phyloP scores from a whole-genome alignment of 345 rosid species.

The Pseudoturritis turrita region DNA sequence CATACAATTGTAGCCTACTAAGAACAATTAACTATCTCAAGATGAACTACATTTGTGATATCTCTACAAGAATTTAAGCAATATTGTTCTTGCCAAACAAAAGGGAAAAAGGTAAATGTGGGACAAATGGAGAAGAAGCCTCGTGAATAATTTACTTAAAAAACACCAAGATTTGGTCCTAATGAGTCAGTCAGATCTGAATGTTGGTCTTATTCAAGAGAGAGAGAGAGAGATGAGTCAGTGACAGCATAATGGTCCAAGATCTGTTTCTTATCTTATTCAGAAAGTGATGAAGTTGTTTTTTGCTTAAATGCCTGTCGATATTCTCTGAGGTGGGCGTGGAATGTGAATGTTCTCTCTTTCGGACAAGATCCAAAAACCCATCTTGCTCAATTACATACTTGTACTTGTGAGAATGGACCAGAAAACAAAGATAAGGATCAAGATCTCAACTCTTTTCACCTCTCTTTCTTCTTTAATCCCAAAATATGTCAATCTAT shows the following conservation, averaged over 20 bases:
- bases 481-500: background rate
- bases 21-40: too few relatives aligned
- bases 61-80: background rate
- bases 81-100: background rate
- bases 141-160: background rate
- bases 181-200: background rate
- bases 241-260: constrained; percentile 19
- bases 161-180: background rate
- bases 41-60: background rate
- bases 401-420: background rate
- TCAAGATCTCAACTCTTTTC: background rate
- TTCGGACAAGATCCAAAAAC: constrained; percentile 18
- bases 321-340: constrained; percentile 9
- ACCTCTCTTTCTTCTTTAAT: background rate
- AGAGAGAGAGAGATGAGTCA: background rate
- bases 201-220: constrained; percentile 4
- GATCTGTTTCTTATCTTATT: background rate
- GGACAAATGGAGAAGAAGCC: background rate
- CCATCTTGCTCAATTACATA: background rate
- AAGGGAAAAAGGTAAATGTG: background rate
- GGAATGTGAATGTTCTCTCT: background rate
- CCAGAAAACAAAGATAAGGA: background rate
- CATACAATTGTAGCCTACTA: too few relatives aligned
- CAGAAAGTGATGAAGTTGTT: background rate
- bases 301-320: background rate